Evolutionary conservation across 2,329 filamentous ascomycete genomes (phyloP).

Genomic region (Dactylonectria estremocensis): DNA sequence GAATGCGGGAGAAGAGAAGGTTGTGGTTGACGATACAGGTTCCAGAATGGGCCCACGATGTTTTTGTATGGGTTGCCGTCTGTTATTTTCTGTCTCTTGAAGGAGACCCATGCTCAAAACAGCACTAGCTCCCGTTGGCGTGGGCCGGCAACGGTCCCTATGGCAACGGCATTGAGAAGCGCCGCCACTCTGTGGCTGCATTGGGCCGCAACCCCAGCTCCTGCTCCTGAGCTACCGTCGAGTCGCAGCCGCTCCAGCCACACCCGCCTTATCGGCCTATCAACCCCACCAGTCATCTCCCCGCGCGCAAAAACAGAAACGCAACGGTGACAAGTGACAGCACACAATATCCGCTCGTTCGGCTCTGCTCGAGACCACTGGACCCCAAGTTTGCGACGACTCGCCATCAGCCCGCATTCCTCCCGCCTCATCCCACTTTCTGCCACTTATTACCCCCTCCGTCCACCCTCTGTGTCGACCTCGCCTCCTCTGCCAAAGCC

Average conservation of each 20-base stretch:
- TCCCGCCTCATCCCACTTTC: neutral
- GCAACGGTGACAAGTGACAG: conserved; percentile 2
- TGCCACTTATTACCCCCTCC: too few species aligned
- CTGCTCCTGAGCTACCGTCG: too few species aligned
- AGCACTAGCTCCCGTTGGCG: conserved; percentile 34
- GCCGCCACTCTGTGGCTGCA: conserved; percentile 14
- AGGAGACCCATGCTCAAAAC: conserved; percentile 45
- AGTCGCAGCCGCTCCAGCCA: conserved; percentile 12
- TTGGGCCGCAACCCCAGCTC: conserved; percentile 4
- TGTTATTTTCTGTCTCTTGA: conserved; percentile 46
- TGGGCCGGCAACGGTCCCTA: conserved; percentile 30
- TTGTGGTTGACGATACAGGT: conserved; percentile 42
- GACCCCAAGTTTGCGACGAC: conserved; percentile 3
- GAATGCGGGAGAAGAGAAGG: conserved; percentile 40
- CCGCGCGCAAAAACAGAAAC: conserved; percentile 9
- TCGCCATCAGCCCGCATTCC: conserved; percentile 9
- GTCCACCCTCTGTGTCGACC: neutral
- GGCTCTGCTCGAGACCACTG: neutral
- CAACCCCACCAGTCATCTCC: conserved; percentile 11
- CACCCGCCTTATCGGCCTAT: conserved; percentile 19
- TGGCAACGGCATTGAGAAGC: conserved; percentile 26
- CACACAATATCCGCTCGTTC: neutral
- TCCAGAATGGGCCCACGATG: conserved; percentile 48
- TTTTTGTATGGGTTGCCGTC: conserved; percentile 51
- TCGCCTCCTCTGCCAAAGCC: conserved; percentile 11